Evolutionary conservation across 495 filamentous ascomycete species (phyloP).

Genomic region (Margaritispora aquatica): DNA sequence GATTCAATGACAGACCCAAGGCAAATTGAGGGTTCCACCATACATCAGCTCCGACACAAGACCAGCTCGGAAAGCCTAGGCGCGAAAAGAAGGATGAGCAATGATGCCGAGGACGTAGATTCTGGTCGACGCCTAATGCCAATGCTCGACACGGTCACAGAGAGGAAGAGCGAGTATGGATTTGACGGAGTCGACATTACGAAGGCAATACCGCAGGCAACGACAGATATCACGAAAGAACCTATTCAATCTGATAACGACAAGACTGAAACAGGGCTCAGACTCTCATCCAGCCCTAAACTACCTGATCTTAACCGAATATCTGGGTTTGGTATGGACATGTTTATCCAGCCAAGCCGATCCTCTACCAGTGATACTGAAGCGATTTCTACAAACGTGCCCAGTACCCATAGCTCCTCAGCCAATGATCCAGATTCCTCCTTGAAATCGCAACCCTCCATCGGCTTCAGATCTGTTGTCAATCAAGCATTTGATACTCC

Average conservation of each 20-base stretch:
- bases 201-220: background rate
- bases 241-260: too few relatives aligned
- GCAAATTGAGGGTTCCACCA: slow-evolving; percentile 14
- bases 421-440: slow-evolving; percentile 3
- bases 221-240: background rate
- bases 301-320: slow-evolving; percentile 61
- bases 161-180: slow-evolving; percentile 53
- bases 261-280: slow-evolving; percentile 1
- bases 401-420: background rate
- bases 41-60: slow-evolving; percentile 7
- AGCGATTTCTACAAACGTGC: background rate
- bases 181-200: slow-evolving; percentile 33
- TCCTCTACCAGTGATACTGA: background rate
- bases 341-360: slow-evolving; percentile 10
- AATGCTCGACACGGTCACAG: slow-evolving; percentile 47
- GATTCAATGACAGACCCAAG: slow-evolving; percentile 28
- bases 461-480: slow-evolving; percentile 62
- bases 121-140: slow-evolving; percentile 27
- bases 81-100: slow-evolving; percentile 20
- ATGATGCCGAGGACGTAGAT: slow-evolving; percentile 25
- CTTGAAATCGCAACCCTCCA: slow-evolving; percentile 28
- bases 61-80: slow-evolving; percentile 12
- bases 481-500: slow-evolving; percentile 60
- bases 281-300: slow-evolving; percentile 41
- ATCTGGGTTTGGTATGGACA: slow-evolving; percentile 52